Base-by-base conservation (phyloP, 2,329 filamentous ascomycete species). In the Lasiodiplodia citricola region DNA sequence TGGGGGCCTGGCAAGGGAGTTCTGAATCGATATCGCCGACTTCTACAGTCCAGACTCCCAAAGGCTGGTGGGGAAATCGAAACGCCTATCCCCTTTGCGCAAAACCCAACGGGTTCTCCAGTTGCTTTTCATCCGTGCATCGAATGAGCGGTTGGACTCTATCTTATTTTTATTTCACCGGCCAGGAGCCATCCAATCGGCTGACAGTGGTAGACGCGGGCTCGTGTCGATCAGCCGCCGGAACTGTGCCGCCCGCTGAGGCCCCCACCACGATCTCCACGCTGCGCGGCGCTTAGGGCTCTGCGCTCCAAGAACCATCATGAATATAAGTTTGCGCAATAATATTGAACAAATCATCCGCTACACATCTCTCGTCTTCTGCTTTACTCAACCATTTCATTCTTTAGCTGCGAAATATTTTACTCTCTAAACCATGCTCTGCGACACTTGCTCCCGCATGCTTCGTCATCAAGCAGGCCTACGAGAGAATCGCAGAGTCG, bases 401-500 rank as follows among this genome's bases (percentile, higher is more conserved):
- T 18, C 16, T 6, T n/a, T n/a, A 10, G 10, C 7, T 47, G 41
- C 41, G 41, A 47, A n/a, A 47, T n/a, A 47, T 31, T n/a, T 63
- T 11, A 35, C 23, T 16, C 10, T 44, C 18, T 16, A 7, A 21
- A 67, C 25, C 21, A 70, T 66, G 63, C 56, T 71, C 5, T 71
- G 70, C 52, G 41, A 70, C 25, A 62, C 50, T 3, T 72, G 71
- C 31, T 57, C 50, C 21, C 25, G 66, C 10, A 71, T 72, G 70
- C 63, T 72, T 10, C 60, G 63, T 16, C 66, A 65, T 8, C 68
- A 70, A 25, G 58, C 60, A 4, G 71, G 70, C 11, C 41, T 41
- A 35, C 56, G 67, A 23, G 69, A 67, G 68, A 56, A 51, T 1
- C 67, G 68, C 18, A 69, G 68, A 3, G 50, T 41, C 54, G 70